Conservation (phyloP, 2,329 filamentous ascomycete genomes). For the Fusarium chlamydosporum region DNA sequence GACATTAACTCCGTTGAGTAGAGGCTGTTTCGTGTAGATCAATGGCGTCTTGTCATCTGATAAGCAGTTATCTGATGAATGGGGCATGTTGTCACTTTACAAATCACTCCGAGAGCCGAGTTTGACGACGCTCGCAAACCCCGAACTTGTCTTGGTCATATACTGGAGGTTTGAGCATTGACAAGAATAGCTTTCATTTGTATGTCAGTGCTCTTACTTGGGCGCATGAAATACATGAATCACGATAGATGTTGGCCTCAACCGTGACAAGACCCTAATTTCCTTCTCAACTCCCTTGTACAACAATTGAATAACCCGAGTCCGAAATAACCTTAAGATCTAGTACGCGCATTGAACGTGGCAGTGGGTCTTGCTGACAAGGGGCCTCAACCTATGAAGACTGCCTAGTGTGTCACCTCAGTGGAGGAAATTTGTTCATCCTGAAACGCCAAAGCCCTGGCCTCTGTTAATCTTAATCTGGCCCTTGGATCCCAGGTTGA, state of each 20-base stretch:
- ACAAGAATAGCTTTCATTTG: not conserved
- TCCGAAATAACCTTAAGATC: constrained; percentile 9
- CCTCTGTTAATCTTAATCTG: not conserved
- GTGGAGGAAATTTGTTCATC: constrained; percentile 14
- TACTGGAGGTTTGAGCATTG: too few relatives aligned
- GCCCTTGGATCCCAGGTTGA: not conserved
- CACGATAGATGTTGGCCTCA: too few relatives aligned
- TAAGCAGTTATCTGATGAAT: not conserved
- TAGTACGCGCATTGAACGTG: not conserved
- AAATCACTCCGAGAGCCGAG: not conserved
- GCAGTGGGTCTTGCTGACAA: not conserved
- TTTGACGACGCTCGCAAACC: not conserved
- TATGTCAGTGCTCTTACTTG: rapidly evolving
- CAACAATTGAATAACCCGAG: not conserved
- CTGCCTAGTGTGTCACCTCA: constrained; percentile 11
- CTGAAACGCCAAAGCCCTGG: constrained; percentile 8
- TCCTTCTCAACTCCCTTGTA: not conserved
- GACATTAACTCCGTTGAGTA: not conserved
- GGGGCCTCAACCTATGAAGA: constrained; percentile 5
- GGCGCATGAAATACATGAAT: not conserved
- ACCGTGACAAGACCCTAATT: not conserved
- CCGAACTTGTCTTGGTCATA: not conserved
- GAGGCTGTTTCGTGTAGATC: not conserved
- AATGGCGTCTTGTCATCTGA: not conserved
- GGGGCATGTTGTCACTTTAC: not conserved